These are phyloP conservation scores for Raffaelea albimanens DNA, from an alignment of 2,329 filamentous ascomycete species.

Conservation along the genomic window DNA sequence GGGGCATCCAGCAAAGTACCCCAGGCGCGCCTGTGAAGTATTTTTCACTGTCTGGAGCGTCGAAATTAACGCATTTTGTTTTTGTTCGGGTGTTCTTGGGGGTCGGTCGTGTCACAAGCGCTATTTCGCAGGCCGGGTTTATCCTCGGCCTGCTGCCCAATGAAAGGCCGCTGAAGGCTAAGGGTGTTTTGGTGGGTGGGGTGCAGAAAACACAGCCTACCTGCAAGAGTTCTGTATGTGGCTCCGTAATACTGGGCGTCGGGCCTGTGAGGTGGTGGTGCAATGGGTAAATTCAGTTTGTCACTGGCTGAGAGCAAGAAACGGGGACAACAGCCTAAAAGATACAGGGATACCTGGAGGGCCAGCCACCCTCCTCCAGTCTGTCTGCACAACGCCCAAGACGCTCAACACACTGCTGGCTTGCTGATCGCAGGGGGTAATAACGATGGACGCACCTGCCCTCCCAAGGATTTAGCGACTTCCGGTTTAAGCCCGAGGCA, in stretches of 20 bases:
- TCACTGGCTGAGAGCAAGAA: no score
- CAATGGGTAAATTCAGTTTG: background rate
- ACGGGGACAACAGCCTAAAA: no score
- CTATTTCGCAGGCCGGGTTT: background rate
- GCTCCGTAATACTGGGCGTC: no score
- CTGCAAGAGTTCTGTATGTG: no score
- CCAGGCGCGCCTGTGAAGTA: background rate
- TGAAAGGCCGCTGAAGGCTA: constrained; percentile 9
- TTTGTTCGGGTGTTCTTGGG: background rate
- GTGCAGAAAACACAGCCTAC: background rate
- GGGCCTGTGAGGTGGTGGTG: background rate
- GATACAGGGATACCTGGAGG: no score
- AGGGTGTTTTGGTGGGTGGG: background rate
- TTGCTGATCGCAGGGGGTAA: constrained; percentile 7
- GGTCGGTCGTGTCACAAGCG: constrained; percentile 8
- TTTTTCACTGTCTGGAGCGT: background rate
- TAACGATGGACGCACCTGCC: background rate
- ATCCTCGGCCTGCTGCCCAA: constrained; percentile 8
- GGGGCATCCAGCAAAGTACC: constrained; percentile 6
- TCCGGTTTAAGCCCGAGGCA: constrained; percentile 3
- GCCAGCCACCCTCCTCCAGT: background rate
- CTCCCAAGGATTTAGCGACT: background rate
- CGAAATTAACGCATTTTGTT: constrained; percentile 3
- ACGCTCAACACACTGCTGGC: constrained; percentile 2
- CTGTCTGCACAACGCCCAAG: no score